Evolutionary conservation across 495 filamentous ascomycete genomes (phyloP).

Genomic region (Penicillium antarcticum): DNA sequence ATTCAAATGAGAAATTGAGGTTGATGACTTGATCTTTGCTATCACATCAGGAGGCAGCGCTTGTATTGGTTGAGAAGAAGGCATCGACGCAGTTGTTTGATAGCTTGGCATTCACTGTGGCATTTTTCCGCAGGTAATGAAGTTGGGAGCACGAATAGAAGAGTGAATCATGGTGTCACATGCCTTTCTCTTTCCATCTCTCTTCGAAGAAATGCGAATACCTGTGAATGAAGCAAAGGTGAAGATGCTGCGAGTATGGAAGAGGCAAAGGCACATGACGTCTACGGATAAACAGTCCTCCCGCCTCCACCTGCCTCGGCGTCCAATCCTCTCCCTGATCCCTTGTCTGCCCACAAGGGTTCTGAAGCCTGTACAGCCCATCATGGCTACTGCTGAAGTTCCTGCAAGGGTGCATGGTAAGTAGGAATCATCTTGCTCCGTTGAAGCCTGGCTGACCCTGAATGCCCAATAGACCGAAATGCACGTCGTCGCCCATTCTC

Average conservation of each 20-base stretch:
- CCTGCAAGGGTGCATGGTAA: slow-evolving; percentile 64
- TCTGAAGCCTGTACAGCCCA: slow-evolving; percentile 8
- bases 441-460: slow-evolving; percentile 16
- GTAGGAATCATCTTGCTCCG: slow-evolving; percentile 8
- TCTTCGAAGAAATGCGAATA: not conserved
- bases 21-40: slow-evolving; percentile 86
- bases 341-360: slow-evolving; percentile 7
- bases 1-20: slow-evolving; percentile 69
- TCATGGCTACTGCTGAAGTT: slow-evolving; percentile 68
- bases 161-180: not conserved
- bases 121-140: not conserved
- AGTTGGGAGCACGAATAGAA: not conserved
- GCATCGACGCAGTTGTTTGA: slow-evolving; percentile 12
- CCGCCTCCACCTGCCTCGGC: slow-evolving; percentile 18
- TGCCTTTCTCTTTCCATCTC: not conserved
- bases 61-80: slow-evolving; percentile 41
- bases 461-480: slow-evolving; percentile 52
- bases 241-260: slow-evolving; percentile 6
- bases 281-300: slow-evolving; percentile 28
- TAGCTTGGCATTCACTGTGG: not conserved
- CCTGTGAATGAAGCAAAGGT: not conserved
- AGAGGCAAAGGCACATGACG: slow-evolving; percentile 30
- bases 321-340: slow-evolving; percentile 3
- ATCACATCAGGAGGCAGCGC: slow-evolving; percentile 71
- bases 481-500: slow-evolving; percentile 82